These are phyloP conservation scores for Cadophora sp. DNA, from an alignment of 2,329 filamentous ascomycete species.

Conservation along the genomic window DNA sequence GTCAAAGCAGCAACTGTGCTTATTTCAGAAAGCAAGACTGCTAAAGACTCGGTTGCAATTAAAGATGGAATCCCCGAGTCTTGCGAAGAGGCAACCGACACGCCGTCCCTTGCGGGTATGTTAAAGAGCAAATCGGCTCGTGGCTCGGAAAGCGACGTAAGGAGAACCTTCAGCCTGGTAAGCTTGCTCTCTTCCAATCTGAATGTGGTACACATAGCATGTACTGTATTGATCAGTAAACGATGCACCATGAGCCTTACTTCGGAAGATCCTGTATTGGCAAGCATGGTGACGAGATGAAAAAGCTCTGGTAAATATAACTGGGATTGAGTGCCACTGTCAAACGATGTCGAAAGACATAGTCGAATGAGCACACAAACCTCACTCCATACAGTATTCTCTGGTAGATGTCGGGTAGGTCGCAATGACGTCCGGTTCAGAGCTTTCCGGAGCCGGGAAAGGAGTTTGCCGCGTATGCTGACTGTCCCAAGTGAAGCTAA, in stretches of 20 bases:
- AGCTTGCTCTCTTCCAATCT: conserved; percentile 61
- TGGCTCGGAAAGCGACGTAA: conserved; percentile 66
- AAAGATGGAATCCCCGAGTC: conserved; percentile 51
- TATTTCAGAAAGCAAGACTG: conserved; percentile 67
- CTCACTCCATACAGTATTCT: conserved; percentile 74
- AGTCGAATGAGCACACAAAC: conserved; percentile 72
- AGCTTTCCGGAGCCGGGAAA: conserved; percentile 70
- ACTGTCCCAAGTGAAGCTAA: conserved; percentile 69
- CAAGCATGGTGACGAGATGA: conserved; percentile 74
- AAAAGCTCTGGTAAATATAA: conserved; percentile 73
- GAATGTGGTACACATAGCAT: conserved; percentile 72
- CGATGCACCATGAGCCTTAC: conserved; percentile 66
- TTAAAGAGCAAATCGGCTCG: conserved; percentile 63
- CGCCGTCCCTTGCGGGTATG: conserved; percentile 57
- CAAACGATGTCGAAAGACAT: conserved; percentile 70
- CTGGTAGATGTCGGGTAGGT: conserved; percentile 68
- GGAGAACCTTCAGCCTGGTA: conserved; percentile 53
- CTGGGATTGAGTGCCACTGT: conserved; percentile 71
- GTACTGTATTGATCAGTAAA: conserved; percentile 70
- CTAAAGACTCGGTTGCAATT: conserved; percentile 64
- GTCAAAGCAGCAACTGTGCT: conserved; percentile 69
- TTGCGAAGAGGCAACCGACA: conserved; percentile 60
- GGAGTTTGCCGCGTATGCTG: conserved; percentile 68
- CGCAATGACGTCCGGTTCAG: conserved; percentile 71
- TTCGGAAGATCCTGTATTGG: conserved; percentile 66